These are phyloP conservation scores for Boletellus dicymbophilus DNA, from an alignment of 1,284 basidiomycete genomes.

Conservation along the genomic window DNA sequence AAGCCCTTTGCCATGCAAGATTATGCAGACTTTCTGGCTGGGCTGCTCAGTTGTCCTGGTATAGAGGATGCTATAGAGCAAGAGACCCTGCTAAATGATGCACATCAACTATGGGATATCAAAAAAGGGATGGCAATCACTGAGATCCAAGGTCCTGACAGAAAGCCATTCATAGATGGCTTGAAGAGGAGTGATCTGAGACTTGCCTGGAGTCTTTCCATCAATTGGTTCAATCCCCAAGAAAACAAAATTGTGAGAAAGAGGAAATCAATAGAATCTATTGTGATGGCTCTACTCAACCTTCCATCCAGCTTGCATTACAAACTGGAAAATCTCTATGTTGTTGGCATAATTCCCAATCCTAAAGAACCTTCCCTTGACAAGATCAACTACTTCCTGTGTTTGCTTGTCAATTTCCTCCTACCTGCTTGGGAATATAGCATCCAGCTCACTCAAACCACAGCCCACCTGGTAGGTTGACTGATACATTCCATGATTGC, in stretches of 20 bases:
- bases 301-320: neutral
- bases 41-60: constrained; percentile 24
- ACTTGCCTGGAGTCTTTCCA: constrained; percentile 26
- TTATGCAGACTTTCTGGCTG: constrained; percentile 34
- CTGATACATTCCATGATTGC: constrained; percentile 2
- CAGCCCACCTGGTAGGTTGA: neutral
- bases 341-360: neutral
- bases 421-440: constrained; percentile 13
- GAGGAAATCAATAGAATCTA: constrained; percentile 31
- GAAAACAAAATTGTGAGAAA: constrained; percentile 32
- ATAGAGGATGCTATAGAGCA: constrained; percentile 31
- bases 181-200: constrained; percentile 16
- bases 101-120: constrained; percentile 25
- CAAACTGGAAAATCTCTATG: neutral
- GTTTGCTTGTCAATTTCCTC: constrained; percentile 29
- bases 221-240: constrained; percentile 43
- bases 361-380: neutral
- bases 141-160: constrained; percentile 27
- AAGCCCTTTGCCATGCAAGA: constrained; percentile 26
- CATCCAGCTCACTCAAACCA: constrained; percentile 1
- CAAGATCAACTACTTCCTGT: constrained; percentile 24
- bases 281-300: constrained; percentile 35
- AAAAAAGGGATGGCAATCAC: constrained; percentile 31
- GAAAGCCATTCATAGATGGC: constrained; percentile 20
- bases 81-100: constrained; percentile 6